These are phyloP conservation scores for Epichloe hybrida DNA, from an alignment of 2,329 filamentous ascomycete genomes.

Conservation along the genomic window DNA sequence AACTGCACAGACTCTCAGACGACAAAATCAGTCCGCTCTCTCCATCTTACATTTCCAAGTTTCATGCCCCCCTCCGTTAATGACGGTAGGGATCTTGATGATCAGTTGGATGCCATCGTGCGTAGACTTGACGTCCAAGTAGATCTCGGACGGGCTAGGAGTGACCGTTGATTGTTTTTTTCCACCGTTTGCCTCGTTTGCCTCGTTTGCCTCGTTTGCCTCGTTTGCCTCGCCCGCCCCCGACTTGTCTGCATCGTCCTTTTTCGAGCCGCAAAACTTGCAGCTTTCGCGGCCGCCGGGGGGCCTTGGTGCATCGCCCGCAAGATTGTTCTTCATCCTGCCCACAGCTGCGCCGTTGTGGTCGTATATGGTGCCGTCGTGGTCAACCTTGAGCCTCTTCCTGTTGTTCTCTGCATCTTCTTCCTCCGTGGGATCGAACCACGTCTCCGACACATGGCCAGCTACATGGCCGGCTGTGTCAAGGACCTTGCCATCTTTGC, in stretches of 20 bases:
- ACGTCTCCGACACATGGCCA: conserved; percentile 54
- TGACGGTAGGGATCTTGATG: conserved; percentile 43
- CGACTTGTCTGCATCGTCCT: neutral
- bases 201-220: no score
- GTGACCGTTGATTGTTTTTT: neutral
- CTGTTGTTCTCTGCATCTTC: conserved; percentile 21
- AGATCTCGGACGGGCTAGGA: conserved; percentile 38
- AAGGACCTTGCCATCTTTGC: conserved; percentile 39
- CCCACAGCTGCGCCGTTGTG: conserved; percentile 45
- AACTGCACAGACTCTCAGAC: no score
- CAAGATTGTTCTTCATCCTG: conserved; percentile 34
- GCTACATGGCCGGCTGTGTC: conserved; percentile 68
- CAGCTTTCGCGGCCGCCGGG: neutral
- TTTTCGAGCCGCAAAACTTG: neutral
- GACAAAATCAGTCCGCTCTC: neutral
- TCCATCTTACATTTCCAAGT: neutral
- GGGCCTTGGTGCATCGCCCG: neutral
- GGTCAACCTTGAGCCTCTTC: conserved; percentile 40
- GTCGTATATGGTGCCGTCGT: conserved; percentile 43
- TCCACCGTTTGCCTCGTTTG: neutral
- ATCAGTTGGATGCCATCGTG: conserved; percentile 43
- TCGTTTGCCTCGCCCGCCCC: neutral
- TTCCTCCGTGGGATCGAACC: neutral
- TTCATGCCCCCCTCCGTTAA: conserved; percentile 33
- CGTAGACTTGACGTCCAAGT: conserved; percentile 43